A percentile compares a stretch with the other conserved stretches of the same genome.
Evolutionary conservation across 1,284 basidiomycete species (phyloP).

Genomic region (Volvariella volvacea): DNA sequence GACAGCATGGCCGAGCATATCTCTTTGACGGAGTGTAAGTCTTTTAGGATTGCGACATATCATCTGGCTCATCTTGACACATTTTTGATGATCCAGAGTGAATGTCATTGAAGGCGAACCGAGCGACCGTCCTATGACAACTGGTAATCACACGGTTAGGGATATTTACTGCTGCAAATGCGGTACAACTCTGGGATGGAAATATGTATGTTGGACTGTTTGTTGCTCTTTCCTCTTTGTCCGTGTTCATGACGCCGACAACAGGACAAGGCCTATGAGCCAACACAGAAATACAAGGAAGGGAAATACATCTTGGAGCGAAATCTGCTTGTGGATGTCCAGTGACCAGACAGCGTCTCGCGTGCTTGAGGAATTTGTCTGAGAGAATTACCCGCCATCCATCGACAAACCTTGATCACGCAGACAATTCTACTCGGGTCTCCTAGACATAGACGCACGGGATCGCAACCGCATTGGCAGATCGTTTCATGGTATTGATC

Average conservation of each 20-base stretch:
- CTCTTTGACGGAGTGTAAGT: slow-evolving; percentile 89
- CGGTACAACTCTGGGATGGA: slow-evolving; percentile 85
- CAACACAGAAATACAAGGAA: slow-evolving; percentile 95
- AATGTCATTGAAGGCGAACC: slow-evolving; percentile 86
- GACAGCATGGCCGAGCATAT: slow-evolving; percentile 93
- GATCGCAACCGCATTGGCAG: slow-evolving; percentile 13
- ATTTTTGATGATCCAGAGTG: slow-evolving; percentile 46
- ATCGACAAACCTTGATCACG: too few relatives aligned
- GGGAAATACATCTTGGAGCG: slow-evolving; percentile 97
- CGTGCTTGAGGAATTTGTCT: too few relatives aligned
- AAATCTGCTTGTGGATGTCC: slow-evolving; percentile 78
- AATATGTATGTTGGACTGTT: slow-evolving; percentile 87
- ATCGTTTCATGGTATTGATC: slow-evolving; percentile 20
- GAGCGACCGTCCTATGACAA: slow-evolving; percentile 93
- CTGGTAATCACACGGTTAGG: slow-evolving; percentile 92
- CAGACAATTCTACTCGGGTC: too few relatives aligned
- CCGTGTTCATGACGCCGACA: not conserved
- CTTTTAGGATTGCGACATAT: slow-evolving; percentile 3
- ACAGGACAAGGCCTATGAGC: slow-evolving; percentile 88
- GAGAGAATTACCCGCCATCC: too few relatives aligned
- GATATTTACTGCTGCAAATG: slow-evolving; percentile 94
- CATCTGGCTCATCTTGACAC: slow-evolving; percentile 11
- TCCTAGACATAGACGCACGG: too few relatives aligned
- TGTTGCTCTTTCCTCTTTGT: slow-evolving; percentile 1
- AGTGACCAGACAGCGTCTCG: slow-evolving; percentile 31